Percentiles rank a stretch among this genome's conserved stretches.
phyloP scores from a whole-genome alignment of 768 basidiomycete genomes.

The Royoungia palumana region DNA sequence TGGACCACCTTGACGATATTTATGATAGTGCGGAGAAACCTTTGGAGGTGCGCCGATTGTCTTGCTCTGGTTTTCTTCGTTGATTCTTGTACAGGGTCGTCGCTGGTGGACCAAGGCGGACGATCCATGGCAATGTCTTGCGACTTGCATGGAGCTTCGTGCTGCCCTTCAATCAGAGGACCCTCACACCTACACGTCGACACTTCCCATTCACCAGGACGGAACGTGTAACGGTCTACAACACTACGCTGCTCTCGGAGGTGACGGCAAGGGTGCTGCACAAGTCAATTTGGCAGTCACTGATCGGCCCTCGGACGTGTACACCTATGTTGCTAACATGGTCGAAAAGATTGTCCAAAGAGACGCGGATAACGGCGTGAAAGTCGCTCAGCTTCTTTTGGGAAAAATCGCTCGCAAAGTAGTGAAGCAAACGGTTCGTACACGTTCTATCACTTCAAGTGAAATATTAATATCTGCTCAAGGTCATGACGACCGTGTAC shows the following conservation, averaged over 20 bases:
- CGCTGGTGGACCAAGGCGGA: conserved; percentile 91
- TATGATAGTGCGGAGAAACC: conserved; percentile 82
- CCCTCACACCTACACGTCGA: conserved; percentile 54
- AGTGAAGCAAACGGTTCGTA: conserved; percentile 88
- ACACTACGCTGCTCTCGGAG: conserved; percentile 97
- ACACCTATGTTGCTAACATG: conserved; percentile 85
- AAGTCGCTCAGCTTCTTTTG: conserved; percentile 55
- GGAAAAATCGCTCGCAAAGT: conserved; percentile 89
- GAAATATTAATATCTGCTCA: background rate
- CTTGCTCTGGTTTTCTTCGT: background rate
- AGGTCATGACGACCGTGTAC: conserved; percentile 99
- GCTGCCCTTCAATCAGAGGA: conserved; percentile 71
- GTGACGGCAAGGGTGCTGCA: conserved; percentile 80
- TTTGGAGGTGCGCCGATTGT: conserved; percentile 49
- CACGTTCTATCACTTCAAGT: background rate
- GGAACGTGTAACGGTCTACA: conserved; percentile 98
- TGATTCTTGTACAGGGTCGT: conserved; percentile 45
- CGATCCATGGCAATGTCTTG: conserved; percentile 97
- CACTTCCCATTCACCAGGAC: conserved; percentile 94
- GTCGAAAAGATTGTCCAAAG: conserved; percentile 64
- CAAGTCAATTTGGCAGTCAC: conserved; percentile 89
- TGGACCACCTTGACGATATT: conserved; percentile 69
- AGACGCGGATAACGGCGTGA: conserved; percentile 51
- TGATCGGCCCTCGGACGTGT: conserved; percentile 91
- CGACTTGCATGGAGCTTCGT: conserved; percentile 86